A percentile compares a stretch with the other conserved stretches of the same genome.
These are phyloP conservation scores for Trichoderma asperellum DNA, from an alignment of 2,329 filamentous ascomycete genomes.

Conservation along the genomic window DNA sequence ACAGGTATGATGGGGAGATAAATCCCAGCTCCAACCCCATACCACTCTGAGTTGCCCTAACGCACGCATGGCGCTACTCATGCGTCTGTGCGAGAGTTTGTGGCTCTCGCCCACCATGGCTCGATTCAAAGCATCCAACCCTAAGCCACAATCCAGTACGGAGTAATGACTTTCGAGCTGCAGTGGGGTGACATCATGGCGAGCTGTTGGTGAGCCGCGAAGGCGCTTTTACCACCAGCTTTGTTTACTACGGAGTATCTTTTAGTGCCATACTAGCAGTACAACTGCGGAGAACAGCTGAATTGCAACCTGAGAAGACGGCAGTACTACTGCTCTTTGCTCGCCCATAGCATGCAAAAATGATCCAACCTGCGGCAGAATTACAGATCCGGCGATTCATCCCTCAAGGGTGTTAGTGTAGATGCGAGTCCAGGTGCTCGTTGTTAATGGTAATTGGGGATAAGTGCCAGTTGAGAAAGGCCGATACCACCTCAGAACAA, in stretches of 20 bases:
- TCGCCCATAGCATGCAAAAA: not conserved
- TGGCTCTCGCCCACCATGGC: conserved; percentile 7
- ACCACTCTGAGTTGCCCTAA: conserved; percentile 12
- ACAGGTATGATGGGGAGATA: not conserved
- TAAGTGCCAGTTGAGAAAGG: not conserved
- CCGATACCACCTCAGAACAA: not conserved
- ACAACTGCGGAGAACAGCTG: not conserved
- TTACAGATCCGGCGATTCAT: conserved; percentile 12
- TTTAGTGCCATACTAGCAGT: not conserved
- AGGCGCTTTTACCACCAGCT: not conserved
- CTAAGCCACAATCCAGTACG: not conserved
- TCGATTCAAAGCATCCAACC: conserved; percentile 12
- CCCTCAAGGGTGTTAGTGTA: not conserved
- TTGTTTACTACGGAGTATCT: not conserved
- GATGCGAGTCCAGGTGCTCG: not conserved
- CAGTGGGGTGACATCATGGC: conserved; percentile 22
- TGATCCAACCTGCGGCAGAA: not conserved
- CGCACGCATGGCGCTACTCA: conserved; percentile 21
- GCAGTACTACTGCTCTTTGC: not conserved
- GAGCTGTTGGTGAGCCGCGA: not conserved
- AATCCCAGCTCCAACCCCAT: conserved; percentile 18
- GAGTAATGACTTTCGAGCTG: not conserved
- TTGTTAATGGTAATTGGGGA: not conserved
- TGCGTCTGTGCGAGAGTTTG: conserved; percentile 23
- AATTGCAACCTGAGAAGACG: not conserved